Base-by-base conservation (phyloP, 192 early-diverging fungal species). In the Umbelopsis ramanniana region DNA sequence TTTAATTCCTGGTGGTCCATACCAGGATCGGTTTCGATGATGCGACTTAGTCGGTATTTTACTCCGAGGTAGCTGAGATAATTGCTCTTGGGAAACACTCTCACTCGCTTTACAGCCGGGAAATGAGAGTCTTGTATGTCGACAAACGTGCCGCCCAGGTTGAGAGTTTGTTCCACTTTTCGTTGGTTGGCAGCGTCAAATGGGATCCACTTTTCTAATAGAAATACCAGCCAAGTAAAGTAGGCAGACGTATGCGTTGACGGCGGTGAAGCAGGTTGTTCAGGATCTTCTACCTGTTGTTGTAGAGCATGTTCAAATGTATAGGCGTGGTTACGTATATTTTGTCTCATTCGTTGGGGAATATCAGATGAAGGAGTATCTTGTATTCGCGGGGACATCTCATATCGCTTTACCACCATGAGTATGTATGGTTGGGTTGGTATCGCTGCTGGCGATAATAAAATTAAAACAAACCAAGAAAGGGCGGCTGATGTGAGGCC, bases 21-120 rank as follows among this genome's bases (percentile, higher is more conserved):
- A 2, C 57, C 57, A 19, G 57, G 72, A 66, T 70, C 55, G 21
- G 74, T 69, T 46, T 75, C 68, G 57, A 75, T 70, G 46, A 75
- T 69, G 52, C 69, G 45, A 43, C 55, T 70, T 15, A 75, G 37
- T 6, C 74, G 74, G 43, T 75, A 75, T 33, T 75, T 75, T 37
- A 75, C 74, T 63, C 74, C 74, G 17, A 75, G 60, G 60, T 75
- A 75, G 63, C 74, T 75, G 19, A 75, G 60, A 52, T 75, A 75
- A 57, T 75, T 75, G 22, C 57, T 54, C 23, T 75, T 75, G 12
- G 74, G 74, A 43, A 75, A 75, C 23, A 75, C 74, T 29, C 74
- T 68, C 15, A 75, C 74, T 52, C 74, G 50, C 63, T 75, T 75
- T 8, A 75, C 74, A 14, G 54, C 53, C n/a, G 74, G 74, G 26